A percentile compares a stretch with the other conserved stretches of the same genome.
phyloP scores from a whole-genome alignment of 352 stramenopile species.

The Pythium oligandrum region DNA sequence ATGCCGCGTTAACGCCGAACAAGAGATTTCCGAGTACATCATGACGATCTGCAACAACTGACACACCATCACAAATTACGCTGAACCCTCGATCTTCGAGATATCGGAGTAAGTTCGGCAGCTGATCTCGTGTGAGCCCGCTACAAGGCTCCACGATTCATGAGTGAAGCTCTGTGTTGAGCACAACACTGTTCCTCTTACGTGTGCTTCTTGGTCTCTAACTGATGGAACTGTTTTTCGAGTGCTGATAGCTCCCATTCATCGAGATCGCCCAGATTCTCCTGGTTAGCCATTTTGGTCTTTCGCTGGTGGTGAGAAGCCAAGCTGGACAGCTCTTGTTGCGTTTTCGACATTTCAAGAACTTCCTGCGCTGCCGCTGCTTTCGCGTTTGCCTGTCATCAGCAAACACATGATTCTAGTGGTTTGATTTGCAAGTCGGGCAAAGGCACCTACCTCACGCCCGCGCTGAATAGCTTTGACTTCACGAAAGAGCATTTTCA shows the following conservation, averaged over 20 bases:
- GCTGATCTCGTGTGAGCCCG: constrained; percentile 1
- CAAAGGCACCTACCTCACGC: constrained; percentile 23
- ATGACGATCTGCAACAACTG: too few relatives aligned
- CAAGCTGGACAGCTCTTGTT: constrained; percentile 15
- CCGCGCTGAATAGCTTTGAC: constrained; percentile 43
- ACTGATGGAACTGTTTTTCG: constrained; percentile 40
- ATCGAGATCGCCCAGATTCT: constrained; percentile 20
- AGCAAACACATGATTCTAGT: too few relatives aligned
- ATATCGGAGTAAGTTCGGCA: constrained; percentile 5
- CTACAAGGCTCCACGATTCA: too few relatives aligned
- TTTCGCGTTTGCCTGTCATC: constrained; percentile 8
- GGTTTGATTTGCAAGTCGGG: too few relatives aligned
- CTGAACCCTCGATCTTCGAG: constrained; percentile 12
- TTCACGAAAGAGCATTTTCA: constrained; percentile 69
- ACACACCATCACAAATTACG: not conserved
- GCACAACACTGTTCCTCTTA: too few relatives aligned
- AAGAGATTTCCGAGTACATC: too few relatives aligned
- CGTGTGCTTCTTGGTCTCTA: constrained; percentile 19
- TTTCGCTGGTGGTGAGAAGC: too few relatives aligned
- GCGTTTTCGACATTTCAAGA: constrained; percentile 32
- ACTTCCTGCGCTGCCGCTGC: constrained; percentile 33
- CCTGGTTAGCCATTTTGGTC: constrained; percentile 1
- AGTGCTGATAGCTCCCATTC: constrained; percentile 49
- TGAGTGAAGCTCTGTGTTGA: too few relatives aligned
- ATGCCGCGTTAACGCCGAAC: too few relatives aligned